Evolutionary conservation across 257 asterid genomes (phyloP).

Genomic region (Penstemon davidsonii): DNA sequence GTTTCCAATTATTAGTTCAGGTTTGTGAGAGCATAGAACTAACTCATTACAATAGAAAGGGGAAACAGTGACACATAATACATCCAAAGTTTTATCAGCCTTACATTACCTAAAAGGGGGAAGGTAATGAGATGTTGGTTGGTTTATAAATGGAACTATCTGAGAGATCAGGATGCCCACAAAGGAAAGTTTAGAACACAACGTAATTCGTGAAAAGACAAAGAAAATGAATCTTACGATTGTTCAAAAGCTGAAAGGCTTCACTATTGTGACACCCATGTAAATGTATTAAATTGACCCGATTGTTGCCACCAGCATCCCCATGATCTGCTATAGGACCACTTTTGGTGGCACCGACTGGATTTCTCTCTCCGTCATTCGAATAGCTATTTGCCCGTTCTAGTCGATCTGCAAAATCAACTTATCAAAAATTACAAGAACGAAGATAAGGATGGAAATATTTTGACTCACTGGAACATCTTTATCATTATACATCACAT

Average conservation of each 20-base stretch:
- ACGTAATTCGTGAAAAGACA: slow-evolving; percentile 13
- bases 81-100: slow-evolving; percentile 11
- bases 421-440: slow-evolving; percentile 24
- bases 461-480: slow-evolving; percentile 1
- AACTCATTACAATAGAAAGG: background rate
- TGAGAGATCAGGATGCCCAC: background rate
- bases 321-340: slow-evolving; percentile 51
- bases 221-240: slow-evolving; percentile 51
- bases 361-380: slow-evolving; percentile 72
- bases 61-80: background rate
- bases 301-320: slow-evolving; percentile 52
- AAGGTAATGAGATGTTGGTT: background rate
- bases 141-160: slow-evolving; percentile 11
- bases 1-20: background rate
- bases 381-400: slow-evolving; percentile 62
- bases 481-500: slow-evolving; percentile 6
- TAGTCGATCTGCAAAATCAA: slow-evolving; percentile 57
- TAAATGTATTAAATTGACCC: slow-evolving; percentile 52
- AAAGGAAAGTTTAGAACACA: slow-evolving; percentile 22
- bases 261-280: slow-evolving; percentile 73
- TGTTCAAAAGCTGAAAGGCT: slow-evolving; percentile 67
- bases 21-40: slow-evolving; percentile 5
- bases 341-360: slow-evolving; percentile 44
- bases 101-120: background rate
- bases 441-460: slow-evolving; percentile 7